phyloP scores from a whole-genome alignment of 2,329 filamentous ascomycete genomes.

The Tolypocladium pustulatum region DNA sequence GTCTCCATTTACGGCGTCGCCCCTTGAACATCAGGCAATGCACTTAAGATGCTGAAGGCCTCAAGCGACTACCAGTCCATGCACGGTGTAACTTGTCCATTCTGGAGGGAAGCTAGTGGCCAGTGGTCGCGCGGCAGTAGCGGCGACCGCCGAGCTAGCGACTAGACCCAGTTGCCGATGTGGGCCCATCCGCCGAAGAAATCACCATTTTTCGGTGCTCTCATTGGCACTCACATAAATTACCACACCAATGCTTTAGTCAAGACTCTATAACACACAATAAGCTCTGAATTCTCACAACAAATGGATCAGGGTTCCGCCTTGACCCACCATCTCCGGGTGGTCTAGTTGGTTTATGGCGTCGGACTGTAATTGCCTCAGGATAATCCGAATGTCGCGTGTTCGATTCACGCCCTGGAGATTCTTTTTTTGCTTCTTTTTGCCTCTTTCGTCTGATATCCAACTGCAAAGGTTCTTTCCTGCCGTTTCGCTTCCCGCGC shows the following conservation, averaged over 20 bases:
- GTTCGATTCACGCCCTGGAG: slow-evolving; percentile 18
- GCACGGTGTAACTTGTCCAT: not conserved
- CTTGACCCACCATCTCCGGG: slow-evolving; percentile 8
- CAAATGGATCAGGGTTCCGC: not conserved
- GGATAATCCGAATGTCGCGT: slow-evolving; percentile 16
- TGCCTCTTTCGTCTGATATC: not conserved
- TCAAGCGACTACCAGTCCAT: too few species aligned
- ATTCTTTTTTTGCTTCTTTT: slow-evolving; percentile 8
- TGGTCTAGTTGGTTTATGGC: slow-evolving; percentile 20
- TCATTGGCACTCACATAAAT: not conserved
- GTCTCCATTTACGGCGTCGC: too few species aligned
- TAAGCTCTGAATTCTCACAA: not conserved
- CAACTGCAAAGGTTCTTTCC: too few species aligned
- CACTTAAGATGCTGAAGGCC: not conserved
- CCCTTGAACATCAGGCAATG: not conserved
- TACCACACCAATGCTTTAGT: not conserved
- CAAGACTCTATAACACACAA: not conserved
- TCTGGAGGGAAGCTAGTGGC: not conserved
- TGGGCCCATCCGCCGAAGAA: not conserved
- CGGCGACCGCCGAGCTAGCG: not conserved
- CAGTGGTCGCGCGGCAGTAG: not conserved
- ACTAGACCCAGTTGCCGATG: not conserved
- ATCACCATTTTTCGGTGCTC: not conserved
- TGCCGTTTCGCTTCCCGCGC: not conserved
- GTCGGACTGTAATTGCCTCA: slow-evolving; percentile 15